Conservation (phyloP, 139 green algal species). For the Asterochloris sp. region DNA sequence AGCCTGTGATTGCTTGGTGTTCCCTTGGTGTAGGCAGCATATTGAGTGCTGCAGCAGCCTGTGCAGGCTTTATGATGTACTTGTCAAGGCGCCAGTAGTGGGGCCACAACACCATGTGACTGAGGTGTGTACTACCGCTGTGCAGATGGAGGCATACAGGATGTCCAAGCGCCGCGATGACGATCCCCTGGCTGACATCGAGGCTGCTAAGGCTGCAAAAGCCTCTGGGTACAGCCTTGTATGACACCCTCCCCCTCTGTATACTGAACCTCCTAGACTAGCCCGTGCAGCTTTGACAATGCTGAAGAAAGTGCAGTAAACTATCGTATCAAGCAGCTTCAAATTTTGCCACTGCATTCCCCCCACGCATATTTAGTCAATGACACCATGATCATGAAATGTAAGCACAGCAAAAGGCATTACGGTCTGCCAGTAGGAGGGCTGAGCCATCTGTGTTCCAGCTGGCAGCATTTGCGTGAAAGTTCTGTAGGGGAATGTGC, state of each 20-base stretch:
- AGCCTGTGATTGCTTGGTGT: too few relatives aligned
- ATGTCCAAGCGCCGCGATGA: conserved; percentile 62
- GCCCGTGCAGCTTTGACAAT: background rate
- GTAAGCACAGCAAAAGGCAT: conserved; percentile 72
- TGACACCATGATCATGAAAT: conserved; percentile 10
- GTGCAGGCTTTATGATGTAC: too few relatives aligned
- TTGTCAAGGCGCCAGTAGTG: too few relatives aligned
- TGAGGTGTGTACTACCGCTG: too few relatives aligned
- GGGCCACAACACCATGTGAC: too few relatives aligned
- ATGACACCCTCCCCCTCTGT: background rate
- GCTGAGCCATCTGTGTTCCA: conserved; percentile 49
- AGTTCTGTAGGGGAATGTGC: conserved; percentile 68
- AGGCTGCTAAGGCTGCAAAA: background rate
- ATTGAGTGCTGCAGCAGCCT: too few relatives aligned
- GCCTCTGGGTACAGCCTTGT: conserved; percentile 3
- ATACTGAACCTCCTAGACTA: too few relatives aligned
- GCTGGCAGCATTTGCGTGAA: conserved; percentile 43
- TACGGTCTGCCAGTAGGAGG: conserved; percentile 54
- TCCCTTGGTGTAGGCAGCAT: too few relatives aligned
- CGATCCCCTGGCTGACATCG: conserved; percentile 69
- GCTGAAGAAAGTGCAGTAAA: background rate
- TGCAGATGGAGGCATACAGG: conserved; percentile 94
- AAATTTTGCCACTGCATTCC: too few relatives aligned
- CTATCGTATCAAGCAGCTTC: background rate
- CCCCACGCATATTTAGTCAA: background rate